Conservation (phyloP, 2,329 filamentous ascomycete genomes). For the Shiraia bambusicola region DNA sequence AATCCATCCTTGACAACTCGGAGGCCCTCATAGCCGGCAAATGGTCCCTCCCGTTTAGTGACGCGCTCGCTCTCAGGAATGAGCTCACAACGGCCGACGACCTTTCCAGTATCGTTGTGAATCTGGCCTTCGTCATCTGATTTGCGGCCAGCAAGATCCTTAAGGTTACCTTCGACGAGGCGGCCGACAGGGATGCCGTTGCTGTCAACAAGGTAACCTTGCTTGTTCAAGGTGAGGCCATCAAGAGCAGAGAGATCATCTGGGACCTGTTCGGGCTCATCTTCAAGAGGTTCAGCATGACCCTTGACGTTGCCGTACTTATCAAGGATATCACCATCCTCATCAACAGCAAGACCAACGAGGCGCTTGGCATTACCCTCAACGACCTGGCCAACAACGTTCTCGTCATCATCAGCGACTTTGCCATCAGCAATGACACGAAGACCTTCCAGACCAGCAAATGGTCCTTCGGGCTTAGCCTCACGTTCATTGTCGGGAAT, state of each 20-base stretch:
- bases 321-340: conserved; percentile 64
- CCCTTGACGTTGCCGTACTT: conserved; percentile 63
- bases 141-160: conserved; percentile 58
- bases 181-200: conserved; percentile 58
- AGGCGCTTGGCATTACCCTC: conserved; percentile 63
- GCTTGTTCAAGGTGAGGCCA: conserved; percentile 59
- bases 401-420: conserved; percentile 53
- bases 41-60: conserved; percentile 63
- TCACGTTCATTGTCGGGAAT: conserved; percentile 66
- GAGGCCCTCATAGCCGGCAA: conserved; percentile 65
- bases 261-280: conserved; percentile 45
- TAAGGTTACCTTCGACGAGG: conserved; percentile 58
- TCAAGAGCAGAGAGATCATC: conserved; percentile 57
- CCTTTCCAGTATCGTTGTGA: conserved; percentile 58
- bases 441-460: conserved; percentile 53
- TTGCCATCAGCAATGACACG: conserved; percentile 52
- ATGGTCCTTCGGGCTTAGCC: conserved; percentile 53
- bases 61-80: conserved; percentile 60
- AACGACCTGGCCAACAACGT: conserved; percentile 55
- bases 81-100: conserved; percentile 59
- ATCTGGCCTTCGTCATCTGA: conserved; percentile 59
- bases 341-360: conserved; percentile 60
- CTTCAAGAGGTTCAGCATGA: conserved; percentile 57
- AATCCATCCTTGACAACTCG: conserved; percentile 70
- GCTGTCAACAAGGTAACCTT: conserved; percentile 56